These are phyloP conservation scores for Beauveria sp. DNA, from an alignment of 2,329 filamentous ascomycete genomes.

Conservation along the genomic window DNA sequence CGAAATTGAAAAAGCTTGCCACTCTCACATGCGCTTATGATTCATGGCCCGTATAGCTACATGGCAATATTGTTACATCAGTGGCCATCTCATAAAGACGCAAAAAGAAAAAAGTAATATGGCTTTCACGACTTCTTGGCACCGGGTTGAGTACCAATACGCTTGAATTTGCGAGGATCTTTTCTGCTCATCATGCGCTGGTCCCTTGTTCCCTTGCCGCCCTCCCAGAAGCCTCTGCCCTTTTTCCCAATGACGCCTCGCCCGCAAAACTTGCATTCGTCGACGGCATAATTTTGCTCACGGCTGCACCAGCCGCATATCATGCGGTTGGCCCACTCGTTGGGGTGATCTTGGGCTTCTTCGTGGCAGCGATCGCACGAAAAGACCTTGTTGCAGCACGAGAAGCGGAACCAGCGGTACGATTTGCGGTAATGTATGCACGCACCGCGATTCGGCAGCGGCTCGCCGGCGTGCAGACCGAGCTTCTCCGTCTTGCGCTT, in stretches of 20 bases:
- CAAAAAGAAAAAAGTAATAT: no score
- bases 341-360: slow-evolving; percentile 58
- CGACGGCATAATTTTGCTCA: slow-evolving; percentile 71
- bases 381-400: slow-evolving; percentile 51
- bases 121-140: slow-evolving; percentile 21
- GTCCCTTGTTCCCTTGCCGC: slow-evolving; percentile 74
- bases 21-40: neutral
- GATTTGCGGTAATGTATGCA: slow-evolving; percentile 53
- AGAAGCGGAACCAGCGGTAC: slow-evolving; percentile 59
- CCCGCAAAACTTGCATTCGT: slow-evolving; percentile 69
- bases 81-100: neutral
- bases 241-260: slow-evolving; percentile 59
- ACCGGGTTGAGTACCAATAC: slow-evolving; percentile 37
- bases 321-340: slow-evolving; percentile 80
- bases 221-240: slow-evolving; percentile 75
- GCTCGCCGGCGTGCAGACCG: slow-evolving; percentile 49
- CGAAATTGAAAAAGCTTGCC: no score
- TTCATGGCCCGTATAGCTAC: neutral
- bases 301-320: slow-evolving; percentile 73
- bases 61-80: neutral
- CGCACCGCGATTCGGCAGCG: slow-evolving; percentile 44
- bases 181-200: slow-evolving; percentile 64
- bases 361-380: slow-evolving; percentile 72
- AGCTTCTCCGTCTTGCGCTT: slow-evolving; percentile 45
- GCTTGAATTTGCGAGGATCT: slow-evolving; percentile 66